Evolutionary conservation across 1,139 yeast species (phyloP).

Genomic region (Saccharomyces uvarum): DNA sequence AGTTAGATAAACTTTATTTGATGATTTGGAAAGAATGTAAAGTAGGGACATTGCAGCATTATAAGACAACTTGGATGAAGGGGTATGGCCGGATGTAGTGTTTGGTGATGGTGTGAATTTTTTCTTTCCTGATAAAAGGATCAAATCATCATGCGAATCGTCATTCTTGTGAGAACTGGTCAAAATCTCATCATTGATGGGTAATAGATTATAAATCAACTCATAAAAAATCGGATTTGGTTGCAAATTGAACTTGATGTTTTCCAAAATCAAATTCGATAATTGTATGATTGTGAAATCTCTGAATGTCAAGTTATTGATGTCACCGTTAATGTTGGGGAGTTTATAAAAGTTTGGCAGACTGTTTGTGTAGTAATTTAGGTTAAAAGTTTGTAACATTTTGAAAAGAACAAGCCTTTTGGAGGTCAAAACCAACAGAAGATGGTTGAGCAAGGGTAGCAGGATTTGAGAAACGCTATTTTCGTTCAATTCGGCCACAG

Average conservation of each 20-base stretch:
- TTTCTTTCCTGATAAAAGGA: conserved; percentile 27
- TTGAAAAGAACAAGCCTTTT: conserved; percentile 38
- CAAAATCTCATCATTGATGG: conserved; percentile 34
- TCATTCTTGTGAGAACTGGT: conserved; percentile 18
- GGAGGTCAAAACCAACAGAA: conserved; percentile 54
- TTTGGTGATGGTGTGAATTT: background rate
- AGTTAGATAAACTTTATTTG: conserved; percentile 22
- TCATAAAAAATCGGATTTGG: conserved; percentile 47
- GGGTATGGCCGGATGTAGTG: conserved; percentile 1
- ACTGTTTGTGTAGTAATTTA: conserved; percentile 35
- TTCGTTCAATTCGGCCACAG: background rate
- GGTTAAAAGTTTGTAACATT: conserved; percentile 40
- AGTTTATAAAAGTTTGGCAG: conserved; percentile 45
- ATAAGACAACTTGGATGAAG: conserved; percentile 44
- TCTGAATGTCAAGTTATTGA: conserved; percentile 42
- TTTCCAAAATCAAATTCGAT: conserved; percentile 36
- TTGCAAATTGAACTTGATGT: conserved; percentile 33
- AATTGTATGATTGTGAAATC: conserved; percentile 55
- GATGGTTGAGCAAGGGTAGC: conserved; percentile 52
- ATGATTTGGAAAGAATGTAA: conserved; percentile 40
- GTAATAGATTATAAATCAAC: conserved; percentile 51
- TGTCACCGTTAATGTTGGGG: conserved; percentile 17
- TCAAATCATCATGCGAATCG: conserved; percentile 27
- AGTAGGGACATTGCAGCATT: conserved; percentile 50
- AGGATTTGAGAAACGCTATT: conserved; percentile 30